phyloP scores from a whole-genome alignment of 2,329 filamentous ascomycete species.

The Alternaria angustiovoidea region DNA sequence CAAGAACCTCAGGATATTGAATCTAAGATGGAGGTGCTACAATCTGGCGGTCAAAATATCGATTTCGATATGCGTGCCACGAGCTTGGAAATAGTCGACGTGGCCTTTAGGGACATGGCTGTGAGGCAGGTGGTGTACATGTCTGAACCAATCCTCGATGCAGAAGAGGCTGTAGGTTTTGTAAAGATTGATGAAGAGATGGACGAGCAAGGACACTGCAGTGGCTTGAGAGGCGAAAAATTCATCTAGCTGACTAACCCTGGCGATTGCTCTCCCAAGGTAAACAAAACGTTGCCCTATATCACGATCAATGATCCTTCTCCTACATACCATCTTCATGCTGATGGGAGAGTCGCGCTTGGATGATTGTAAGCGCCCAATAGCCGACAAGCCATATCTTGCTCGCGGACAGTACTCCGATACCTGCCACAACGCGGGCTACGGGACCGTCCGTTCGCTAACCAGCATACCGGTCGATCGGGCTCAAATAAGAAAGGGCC shows the following conservation, averaged over 20 bases:
- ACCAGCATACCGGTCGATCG: not conserved
- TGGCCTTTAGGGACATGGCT: constrained; percentile 8
- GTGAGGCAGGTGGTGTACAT: constrained; percentile 10
- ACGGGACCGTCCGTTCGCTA: not conserved
- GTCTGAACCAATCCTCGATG: not conserved
- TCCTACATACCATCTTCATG: not conserved
- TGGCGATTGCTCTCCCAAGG: not conserved
- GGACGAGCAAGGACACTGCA: not conserved
- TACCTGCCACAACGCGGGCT: not conserved
- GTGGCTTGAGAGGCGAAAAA: not conserved
- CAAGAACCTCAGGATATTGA: not conserved
- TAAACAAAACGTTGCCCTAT: not conserved
- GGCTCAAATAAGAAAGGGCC: not conserved
- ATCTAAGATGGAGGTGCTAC: not conserved
- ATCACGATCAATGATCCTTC: not conserved
- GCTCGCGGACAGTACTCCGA: not conserved
- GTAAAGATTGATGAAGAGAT: not conserved
- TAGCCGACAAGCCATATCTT: not conserved
- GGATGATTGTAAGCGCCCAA: not conserved
- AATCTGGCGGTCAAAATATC: not conserved
- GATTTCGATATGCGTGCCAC: constrained; percentile 18
- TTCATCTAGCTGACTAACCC: not conserved
- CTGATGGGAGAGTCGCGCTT: not conserved
- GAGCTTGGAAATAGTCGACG: constrained; percentile 6
- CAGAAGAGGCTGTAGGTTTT: not conserved